A percentile compares a stretch with the other conserved stretches of the same genome.
Conservation (phyloP, 2,329 filamentous ascomycete species). For the Penicillium sclerotiorum region DNA sequence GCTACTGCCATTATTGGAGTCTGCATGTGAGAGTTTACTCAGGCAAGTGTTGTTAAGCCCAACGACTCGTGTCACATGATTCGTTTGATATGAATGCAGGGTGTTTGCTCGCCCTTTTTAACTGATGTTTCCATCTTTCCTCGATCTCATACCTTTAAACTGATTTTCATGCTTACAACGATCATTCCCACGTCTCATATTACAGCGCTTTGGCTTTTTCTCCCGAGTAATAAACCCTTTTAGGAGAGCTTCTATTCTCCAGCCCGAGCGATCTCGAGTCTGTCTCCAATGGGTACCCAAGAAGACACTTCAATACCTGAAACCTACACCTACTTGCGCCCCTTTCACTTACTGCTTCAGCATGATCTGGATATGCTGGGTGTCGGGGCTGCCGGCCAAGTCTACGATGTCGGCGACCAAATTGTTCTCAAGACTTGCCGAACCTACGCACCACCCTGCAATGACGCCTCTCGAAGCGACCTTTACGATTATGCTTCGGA, state of each 20-base stretch:
- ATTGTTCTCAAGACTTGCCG: constrained; percentile 25
- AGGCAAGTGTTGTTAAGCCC: too few species aligned
- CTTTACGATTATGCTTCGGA: constrained; percentile 26
- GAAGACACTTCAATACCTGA: constrained; percentile 5
- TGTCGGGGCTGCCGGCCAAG: constrained; percentile 24
- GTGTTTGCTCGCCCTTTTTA: too few species aligned
- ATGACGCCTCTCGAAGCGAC: constrained; percentile 38
- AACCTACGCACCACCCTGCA: constrained; percentile 24
- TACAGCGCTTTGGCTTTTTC: too few species aligned
- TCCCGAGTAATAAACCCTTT: too few species aligned
- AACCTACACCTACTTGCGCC: constrained; percentile 19
- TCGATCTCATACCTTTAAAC: too few species aligned
- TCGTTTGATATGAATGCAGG: too few species aligned
- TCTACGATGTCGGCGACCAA: constrained; percentile 26
- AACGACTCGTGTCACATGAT: too few species aligned
- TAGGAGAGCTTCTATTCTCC: neutral
- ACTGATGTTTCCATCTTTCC: too few species aligned
- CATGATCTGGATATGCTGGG: constrained; percentile 21
- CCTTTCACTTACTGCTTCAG: constrained; percentile 17
- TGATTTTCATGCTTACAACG: too few species aligned
- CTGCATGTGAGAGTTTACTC: too few species aligned
- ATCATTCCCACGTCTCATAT: too few species aligned
- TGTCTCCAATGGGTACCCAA: neutral
- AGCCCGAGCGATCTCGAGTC: neutral
- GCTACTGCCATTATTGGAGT: too few species aligned